Evolutionary conservation across 805 yeast species (phyloP).

Genomic region (Crinitomyces ghanaensis): DNA sequence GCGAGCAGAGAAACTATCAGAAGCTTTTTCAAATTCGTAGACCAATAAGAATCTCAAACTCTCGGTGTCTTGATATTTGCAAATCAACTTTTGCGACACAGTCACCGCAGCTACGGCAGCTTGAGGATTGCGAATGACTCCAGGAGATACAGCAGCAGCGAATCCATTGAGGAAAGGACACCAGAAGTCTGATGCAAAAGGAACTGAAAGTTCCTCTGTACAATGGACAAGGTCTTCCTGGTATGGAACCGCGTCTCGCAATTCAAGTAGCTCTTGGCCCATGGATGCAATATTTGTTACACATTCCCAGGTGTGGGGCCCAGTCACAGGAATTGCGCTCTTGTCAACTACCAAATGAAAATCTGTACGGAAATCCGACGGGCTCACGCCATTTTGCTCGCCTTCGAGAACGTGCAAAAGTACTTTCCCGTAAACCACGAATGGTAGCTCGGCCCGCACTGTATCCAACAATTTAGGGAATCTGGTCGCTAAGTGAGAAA

Average conservation of each 20-base stretch:
- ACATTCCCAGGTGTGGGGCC: slow-evolving; percentile 20
- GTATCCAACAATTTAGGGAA: slow-evolving; percentile 18
- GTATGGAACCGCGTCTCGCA: slow-evolving; percentile 18
- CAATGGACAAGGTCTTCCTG: slow-evolving; percentile 16
- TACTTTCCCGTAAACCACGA: slow-evolving; percentile 25
- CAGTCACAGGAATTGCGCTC: slow-evolving; percentile 4
- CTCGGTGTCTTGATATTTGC: slow-evolving; percentile 8
- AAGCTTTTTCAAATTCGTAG: slow-evolving; percentile 27
- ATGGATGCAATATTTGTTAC: slow-evolving; percentile 25
- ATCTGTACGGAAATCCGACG: slow-evolving; percentile 11
- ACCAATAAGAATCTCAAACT: slow-evolving; percentile 22
- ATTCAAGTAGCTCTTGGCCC: slow-evolving; percentile 21
- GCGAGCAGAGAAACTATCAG: slow-evolving; percentile 26
- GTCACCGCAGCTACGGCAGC: slow-evolving; percentile 25
- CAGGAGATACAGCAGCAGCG: slow-evolving; percentile 7
- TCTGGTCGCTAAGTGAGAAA: slow-evolving; percentile 17
- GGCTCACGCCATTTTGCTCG: slow-evolving; percentile 2
- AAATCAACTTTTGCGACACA: slow-evolving; percentile 23
- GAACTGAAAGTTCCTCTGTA: slow-evolving; percentile 24
- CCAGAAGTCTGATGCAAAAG: slow-evolving; percentile 30
- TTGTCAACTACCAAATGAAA: slow-evolving; percentile 11
- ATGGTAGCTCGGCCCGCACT: too few species aligned
- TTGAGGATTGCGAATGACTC: slow-evolving; percentile 16
- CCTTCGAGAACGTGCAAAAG: slow-evolving; percentile 16
- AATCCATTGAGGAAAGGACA: slow-evolving; percentile 27